phyloP scores from a whole-genome alignment of 495 filamentous ascomycete species.

The Jackrogersella minutella region DNA sequence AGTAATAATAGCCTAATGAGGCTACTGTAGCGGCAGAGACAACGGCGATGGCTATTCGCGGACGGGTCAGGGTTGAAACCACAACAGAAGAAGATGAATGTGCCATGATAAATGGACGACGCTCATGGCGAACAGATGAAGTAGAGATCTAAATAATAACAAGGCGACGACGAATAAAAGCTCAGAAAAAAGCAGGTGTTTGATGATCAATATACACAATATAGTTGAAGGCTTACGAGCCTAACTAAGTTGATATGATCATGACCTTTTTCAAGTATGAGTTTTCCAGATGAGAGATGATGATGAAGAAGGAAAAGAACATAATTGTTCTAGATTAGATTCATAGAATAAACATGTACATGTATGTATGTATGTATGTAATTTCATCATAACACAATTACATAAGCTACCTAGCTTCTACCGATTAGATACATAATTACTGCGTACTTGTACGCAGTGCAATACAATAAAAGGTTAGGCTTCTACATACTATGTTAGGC shows the following conservation, averaged over 20 bases:
- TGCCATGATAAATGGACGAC: constrained; percentile 39
- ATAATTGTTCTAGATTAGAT: too few species aligned
- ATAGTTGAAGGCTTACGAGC: not conserved
- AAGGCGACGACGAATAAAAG: not conserved
- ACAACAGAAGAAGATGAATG: constrained; percentile 43
- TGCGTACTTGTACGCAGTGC: too few species aligned
- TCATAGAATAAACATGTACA: too few species aligned
- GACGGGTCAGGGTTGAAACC: constrained; percentile 55
- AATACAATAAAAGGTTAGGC: too few species aligned
- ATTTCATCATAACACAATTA: too few species aligned
- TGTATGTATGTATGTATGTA: too few species aligned
- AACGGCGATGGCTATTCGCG: constrained; percentile 50
- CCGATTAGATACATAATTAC: too few species aligned
- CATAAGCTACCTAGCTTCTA: not conserved
- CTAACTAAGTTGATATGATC: not conserved
- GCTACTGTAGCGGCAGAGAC: constrained; percentile 48
- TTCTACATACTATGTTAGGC: too few species aligned
- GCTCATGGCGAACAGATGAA: constrained; percentile 36
- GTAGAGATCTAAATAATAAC: not conserved
- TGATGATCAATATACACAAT: not conserved
- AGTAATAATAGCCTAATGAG: constrained; percentile 52
- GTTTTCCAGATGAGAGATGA: too few species aligned
- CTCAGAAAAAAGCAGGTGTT: not conserved
- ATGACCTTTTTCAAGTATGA: not conserved
- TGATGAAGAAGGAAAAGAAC: too few species aligned